These are phyloP conservation scores for Termitomyces eurrhizus DNA, from an alignment of 768 basidiomycete genomes.

Conservation along the genomic window DNA sequence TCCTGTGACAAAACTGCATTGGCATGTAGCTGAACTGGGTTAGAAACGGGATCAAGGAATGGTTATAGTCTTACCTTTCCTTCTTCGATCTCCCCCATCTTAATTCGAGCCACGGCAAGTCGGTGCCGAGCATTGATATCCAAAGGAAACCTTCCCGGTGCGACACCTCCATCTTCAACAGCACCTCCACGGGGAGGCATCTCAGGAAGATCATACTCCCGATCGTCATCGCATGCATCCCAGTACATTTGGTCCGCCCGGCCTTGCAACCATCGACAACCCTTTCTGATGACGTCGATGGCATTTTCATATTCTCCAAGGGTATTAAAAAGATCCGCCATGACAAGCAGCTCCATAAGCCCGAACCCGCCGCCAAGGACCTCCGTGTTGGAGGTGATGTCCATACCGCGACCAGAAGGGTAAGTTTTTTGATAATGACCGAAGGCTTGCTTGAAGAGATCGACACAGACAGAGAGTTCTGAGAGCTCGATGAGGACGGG, in stretches of 20 bases:
- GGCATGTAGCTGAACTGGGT: slow-evolving; percentile 62
- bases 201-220: slow-evolving; percentile 72
- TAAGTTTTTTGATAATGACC: slow-evolving; percentile 55
- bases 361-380: slow-evolving; percentile 51
- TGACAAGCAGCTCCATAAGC: slow-evolving; percentile 69
- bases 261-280: slow-evolving; percentile 91
- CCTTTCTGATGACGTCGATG: slow-evolving; percentile 63
- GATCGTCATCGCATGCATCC: slow-evolving; percentile 81
- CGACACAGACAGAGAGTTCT: slow-evolving; percentile 60
- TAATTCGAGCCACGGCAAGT: slow-evolving; percentile 78
- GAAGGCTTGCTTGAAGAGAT: slow-evolving; percentile 72
- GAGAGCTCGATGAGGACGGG: slow-evolving; percentile 71
- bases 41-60: background rate
- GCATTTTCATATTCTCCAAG: slow-evolving; percentile 66
- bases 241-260: slow-evolving; percentile 69
- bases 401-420: slow-evolving; percentile 37
- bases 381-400: slow-evolving; percentile 22
- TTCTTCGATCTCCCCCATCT: slow-evolving; percentile 74
- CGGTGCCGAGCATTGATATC: slow-evolving; percentile 81
- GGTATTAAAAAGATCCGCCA: slow-evolving; percentile 81
- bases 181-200: slow-evolving; percentile 20
- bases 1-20: slow-evolving; percentile 68
- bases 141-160: slow-evolving; percentile 55
- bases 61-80: slow-evolving; percentile 58
- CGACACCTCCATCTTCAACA: slow-evolving; percentile 42